A percentile compares a stretch with the other conserved stretches of the same genome.
These are phyloP conservation scores for Amphicarpaea edgeworthii DNA, from an alignment of 306 rosid species.

Conservation along the genomic window DNA sequence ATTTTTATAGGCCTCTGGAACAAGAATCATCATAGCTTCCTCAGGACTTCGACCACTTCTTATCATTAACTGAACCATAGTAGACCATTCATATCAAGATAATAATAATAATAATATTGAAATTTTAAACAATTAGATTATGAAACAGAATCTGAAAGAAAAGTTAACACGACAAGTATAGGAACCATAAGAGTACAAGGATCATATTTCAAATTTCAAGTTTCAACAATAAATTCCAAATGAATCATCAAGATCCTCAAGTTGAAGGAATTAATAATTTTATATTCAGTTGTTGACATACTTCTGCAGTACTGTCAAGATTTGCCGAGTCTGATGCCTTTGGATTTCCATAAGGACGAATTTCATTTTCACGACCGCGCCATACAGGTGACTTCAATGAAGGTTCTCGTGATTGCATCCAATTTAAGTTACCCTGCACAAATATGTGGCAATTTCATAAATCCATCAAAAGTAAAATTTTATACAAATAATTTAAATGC, in stretches of 20 bases:
- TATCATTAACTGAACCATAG: slow-evolving; percentile 72
- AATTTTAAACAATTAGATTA: slow-evolving; percentile 30
- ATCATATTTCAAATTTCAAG: slow-evolving; percentile 29
- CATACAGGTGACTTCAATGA: slow-evolving; percentile 93
- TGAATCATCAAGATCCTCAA: slow-evolving; percentile 36
- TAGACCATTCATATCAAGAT: slow-evolving; percentile 45
- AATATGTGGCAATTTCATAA: slow-evolving; percentile 38
- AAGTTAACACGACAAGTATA: slow-evolving; percentile 14
- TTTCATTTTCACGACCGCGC: slow-evolving; percentile 95
- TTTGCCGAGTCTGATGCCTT: slow-evolving; percentile 97
- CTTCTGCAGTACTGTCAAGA: slow-evolving; percentile 98
- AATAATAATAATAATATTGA: too few species aligned
- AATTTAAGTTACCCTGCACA: slow-evolving; percentile 92
- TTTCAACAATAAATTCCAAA: slow-evolving; percentile 34
- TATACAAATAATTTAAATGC: slow-evolving; percentile 32
- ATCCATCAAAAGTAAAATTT: slow-evolving; percentile 38
- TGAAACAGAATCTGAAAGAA: neutral
- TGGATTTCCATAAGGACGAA: slow-evolving; percentile 93
- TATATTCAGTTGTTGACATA: slow-evolving; percentile 51
- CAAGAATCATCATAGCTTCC: slow-evolving; percentile 98
- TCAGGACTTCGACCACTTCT: slow-evolving; percentile 95
- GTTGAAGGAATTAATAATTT: slow-evolving; percentile 32
- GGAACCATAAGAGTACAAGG: slow-evolving; percentile 29
- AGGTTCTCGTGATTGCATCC: slow-evolving; percentile 99
- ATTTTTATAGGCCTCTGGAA: slow-evolving; percentile 97